A percentile compares a stretch with the other conserved stretches of the same genome.
These are phyloP conservation scores for Suhomyces chickasaworum DNA, from an alignment of 1,139 yeast genomes.

Conservation along the genomic window DNA sequence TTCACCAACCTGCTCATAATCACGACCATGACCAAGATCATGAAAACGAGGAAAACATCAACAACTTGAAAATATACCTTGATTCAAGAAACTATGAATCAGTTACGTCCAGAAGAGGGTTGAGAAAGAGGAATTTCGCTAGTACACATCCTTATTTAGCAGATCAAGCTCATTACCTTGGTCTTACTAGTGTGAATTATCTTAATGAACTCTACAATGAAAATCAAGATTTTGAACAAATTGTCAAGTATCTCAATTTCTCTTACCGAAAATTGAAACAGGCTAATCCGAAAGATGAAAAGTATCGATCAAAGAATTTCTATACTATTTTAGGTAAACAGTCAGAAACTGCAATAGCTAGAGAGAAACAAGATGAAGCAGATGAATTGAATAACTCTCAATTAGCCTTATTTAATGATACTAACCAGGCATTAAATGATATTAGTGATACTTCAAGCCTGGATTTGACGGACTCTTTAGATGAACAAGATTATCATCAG, in stretches of 20 bases:
- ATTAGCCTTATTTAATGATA: conserved; percentile 2
- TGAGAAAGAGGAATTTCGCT: conserved; percentile 48
- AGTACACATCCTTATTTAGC: conserved; percentile 52
- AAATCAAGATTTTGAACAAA: conserved; percentile 36
- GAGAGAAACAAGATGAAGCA: conserved; percentile 14
- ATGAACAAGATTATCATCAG: not conserved
- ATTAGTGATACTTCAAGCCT: conserved; percentile 7
- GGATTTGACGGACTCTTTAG: conserved; percentile 9
- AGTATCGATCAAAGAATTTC: conserved; percentile 42
- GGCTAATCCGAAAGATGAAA: conserved; percentile 42
- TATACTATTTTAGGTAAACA: conserved; percentile 39
- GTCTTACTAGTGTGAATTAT: conserved; percentile 37
- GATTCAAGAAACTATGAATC: conserved; percentile 19
- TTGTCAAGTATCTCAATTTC: conserved; percentile 39
- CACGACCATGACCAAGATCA: not conserved
- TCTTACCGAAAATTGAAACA: conserved; percentile 36
- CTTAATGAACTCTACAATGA: conserved; percentile 41
- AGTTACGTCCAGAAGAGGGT: conserved; percentile 30
- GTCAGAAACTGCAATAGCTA: conserved; percentile 16
- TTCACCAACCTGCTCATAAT: not conserved
- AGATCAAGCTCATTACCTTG: conserved; percentile 51
- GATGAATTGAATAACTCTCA: conserved; percentile 7
- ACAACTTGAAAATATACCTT: conserved; percentile 19
- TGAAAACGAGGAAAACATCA: conserved; percentile 16
- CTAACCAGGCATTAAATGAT: conserved; percentile 3